Evolutionary conservation across 768 basidiomycete genomes (phyloP), one percentile per base, ranked within the genome.

Genomic region (Pleurotus tuoliensis): DNA sequence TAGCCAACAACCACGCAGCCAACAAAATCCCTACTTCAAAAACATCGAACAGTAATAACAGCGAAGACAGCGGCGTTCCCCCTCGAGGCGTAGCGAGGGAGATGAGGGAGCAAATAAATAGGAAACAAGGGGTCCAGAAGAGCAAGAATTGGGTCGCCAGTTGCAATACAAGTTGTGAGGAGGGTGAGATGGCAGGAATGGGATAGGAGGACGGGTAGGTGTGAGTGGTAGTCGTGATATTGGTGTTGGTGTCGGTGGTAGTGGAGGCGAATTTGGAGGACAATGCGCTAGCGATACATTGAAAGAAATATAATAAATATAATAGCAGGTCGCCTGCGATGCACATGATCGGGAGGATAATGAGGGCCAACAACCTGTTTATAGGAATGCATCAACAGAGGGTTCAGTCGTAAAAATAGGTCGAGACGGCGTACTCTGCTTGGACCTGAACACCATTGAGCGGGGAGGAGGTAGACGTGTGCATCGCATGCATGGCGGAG

Each of bases 51-150:
- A 90, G 73, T 24, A 90, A 67, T 61, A 91, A 90, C 34, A 90
- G 73, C 27, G 90, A 67, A 5, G 75, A 71, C 67, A 90, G 69
- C 0, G 88, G 89, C 62, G 76, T 84, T 44, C 68, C 62, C 11
- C 30, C 9, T 34, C 11, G 30, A 34, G 30, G 30, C 4, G 72
- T 73, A 78, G 82, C 83, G 88, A 89, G 90, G 0, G 80, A 84
- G 18, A 90, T 70, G 18, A 91, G 64, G 87, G 89, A 91, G 0
- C 80, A 84, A 20, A 90, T 70, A 16, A 91, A 65, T 3, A 86
- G 79, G 45, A 90, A 66, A 61, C 88, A 75, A 0, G 89, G 88
- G 79, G 85, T 84, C 89, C 89, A 91, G 69, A 89, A 88, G 13
- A 90, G 73, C n/a, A 78, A 76, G 67, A 91, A 90, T 63, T 91